Conservation (phyloP, 2,329 filamentous ascomycete species). For the Alternaria hordeiaustralica region DNA sequence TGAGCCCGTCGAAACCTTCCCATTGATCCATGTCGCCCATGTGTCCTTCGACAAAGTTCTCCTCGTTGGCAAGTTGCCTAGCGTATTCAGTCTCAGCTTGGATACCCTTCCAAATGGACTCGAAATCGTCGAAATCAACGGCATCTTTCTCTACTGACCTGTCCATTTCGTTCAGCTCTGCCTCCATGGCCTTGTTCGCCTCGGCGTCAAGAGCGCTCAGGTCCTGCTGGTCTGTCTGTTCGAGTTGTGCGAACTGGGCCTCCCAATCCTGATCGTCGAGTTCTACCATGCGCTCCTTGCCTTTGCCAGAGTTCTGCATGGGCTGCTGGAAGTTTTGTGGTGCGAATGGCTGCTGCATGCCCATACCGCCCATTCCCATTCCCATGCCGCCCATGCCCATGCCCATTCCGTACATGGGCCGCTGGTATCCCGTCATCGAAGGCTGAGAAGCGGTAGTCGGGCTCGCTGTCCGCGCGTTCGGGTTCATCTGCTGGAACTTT, state of each 20-base stretch:
- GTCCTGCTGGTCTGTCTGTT: slow-evolving; percentile 65
- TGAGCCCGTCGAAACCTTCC: slow-evolving; percentile 74
- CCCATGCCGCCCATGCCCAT: slow-evolving; percentile 56
- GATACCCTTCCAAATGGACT: slow-evolving; percentile 85
- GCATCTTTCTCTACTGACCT: slow-evolving; percentile 78
- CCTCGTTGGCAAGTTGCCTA: slow-evolving; percentile 72
- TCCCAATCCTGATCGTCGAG: slow-evolving; percentile 95
- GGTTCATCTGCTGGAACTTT: slow-evolving; percentile 74
- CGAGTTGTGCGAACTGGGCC: slow-evolving; percentile 90
- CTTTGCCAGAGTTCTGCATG: slow-evolving; percentile 69
- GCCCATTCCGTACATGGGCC: slow-evolving; percentile 57
- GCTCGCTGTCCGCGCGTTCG: slow-evolving; percentile 65
- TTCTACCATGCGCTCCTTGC: slow-evolving; percentile 82
- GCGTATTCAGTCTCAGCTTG: slow-evolving; percentile 75
- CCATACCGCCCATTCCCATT: slow-evolving; percentile 55
- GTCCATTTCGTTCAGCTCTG: slow-evolving; percentile 88
- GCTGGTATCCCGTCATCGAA: slow-evolving; percentile 61
- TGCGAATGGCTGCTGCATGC: slow-evolving; percentile 50
- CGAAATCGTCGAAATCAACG: slow-evolving; percentile 88
- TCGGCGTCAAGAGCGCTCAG: slow-evolving; percentile 62
- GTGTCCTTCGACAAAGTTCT: slow-evolving; percentile 67
- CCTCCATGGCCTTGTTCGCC: slow-evolving; percentile 78
- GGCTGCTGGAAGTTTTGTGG: slow-evolving; percentile 56
- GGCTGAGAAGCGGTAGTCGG: slow-evolving; percentile 54
- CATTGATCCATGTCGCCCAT: slow-evolving; percentile 81